Evolutionary conservation across 805 yeast genomes (phyloP), one percentile per base, ranked within the genome.

Genomic region (Ogataea henricii): DNA sequence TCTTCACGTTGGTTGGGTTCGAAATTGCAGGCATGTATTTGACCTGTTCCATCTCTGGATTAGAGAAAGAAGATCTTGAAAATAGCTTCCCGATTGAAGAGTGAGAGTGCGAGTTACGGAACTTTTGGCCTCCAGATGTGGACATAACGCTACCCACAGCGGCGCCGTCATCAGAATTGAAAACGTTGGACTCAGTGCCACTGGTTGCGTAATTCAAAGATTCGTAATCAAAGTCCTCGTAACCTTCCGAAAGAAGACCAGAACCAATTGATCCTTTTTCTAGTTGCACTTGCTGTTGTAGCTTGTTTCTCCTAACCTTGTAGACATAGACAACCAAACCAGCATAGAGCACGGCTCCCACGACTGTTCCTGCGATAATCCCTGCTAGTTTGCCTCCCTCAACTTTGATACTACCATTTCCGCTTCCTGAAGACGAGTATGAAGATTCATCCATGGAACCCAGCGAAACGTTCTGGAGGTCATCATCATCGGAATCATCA

Each of bases 311-410:
- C 54, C 72, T 74, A 53, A 67, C 63, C 55, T 75, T 76, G 66
- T 72, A 80, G 54, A 79, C 70, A 33, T 82, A 60, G 46, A 82
- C 70, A 73, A 89, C 76, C 17, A 79, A 68, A 0, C 80, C 72
- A 60, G 87, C 78, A 63, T 87, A 87, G 8, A 79, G 69, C 6
- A 78, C 70, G 39, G 88, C 84, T 46, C 97, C 97, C 12, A 79
- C 81, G 25, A 88, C 82, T 6, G 95, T 82, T 40, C 97, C 97
- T 34, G 89, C 76, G 12, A 92, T 83, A 45, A 90, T 79, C 30
- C 96, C 96, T 21, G 87, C 84, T 20, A 88, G 76, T 52, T 76
- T 76, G 6, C 58, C 55, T 4, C 59, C 65, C 20, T 42, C 57
- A 21, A 43, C 51, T 40, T 43, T 49, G 13, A 43, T 18, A 22